Percentiles rank a stretch among this genome's conserved stretches.
phyloP scores from a whole-genome alignment of 768 basidiomycete species.

The Calocera viscosa region DNA sequence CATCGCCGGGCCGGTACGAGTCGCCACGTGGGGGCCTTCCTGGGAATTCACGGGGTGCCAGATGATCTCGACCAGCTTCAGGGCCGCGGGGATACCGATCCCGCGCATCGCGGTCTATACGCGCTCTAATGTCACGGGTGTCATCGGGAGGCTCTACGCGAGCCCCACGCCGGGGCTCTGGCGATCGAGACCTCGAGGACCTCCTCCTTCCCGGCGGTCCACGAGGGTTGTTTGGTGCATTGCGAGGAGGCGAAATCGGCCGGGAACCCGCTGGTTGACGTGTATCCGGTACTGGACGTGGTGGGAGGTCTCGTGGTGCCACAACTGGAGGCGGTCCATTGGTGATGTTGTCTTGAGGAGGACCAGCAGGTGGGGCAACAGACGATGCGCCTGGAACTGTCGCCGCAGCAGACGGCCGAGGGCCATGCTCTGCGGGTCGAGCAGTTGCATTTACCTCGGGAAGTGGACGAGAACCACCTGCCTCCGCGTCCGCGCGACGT shows the following conservation, averaged over 20 bases:
- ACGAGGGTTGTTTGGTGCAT: not conserved
- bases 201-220: not conserved
- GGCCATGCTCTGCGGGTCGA: not conserved
- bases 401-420: not conserved
- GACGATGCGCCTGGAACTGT: not conserved
- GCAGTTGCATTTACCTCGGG: not conserved
- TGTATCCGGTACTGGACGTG: not conserved
- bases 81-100: slow-evolving; percentile 1
- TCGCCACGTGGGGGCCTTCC: not conserved
- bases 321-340: not conserved
- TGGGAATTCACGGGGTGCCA: not conserved
- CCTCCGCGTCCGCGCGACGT: not conserved
- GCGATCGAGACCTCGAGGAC: not conserved
- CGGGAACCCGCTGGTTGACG: not conserved
- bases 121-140: not conserved
- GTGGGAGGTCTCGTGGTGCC: not conserved
- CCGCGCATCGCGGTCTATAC: not conserved
- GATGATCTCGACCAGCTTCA: not conserved
- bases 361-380: not conserved
- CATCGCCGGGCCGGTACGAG: not conserved
- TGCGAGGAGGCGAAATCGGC: not conserved
- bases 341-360: not conserved
- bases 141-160: not conserved
- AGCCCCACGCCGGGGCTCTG: not conserved
- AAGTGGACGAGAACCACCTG: not conserved